These are phyloP conservation scores for Rasamsonia emersonii DNA, from an alignment of 2,329 filamentous ascomycete genomes.

Conservation along the genomic window DNA sequence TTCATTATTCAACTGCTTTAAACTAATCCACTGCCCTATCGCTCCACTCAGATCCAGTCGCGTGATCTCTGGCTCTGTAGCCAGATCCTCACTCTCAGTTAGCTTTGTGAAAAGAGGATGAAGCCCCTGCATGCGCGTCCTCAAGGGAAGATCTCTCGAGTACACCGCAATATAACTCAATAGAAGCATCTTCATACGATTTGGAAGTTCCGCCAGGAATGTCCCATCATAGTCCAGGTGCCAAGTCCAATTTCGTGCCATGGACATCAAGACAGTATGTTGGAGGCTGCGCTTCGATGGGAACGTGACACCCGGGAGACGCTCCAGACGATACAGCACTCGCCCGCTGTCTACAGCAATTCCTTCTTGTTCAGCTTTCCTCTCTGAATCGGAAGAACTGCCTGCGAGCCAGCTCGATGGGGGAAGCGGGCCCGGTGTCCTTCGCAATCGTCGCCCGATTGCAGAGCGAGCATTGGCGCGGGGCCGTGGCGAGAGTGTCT, in stretches of 20 bases:
- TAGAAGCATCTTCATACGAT: constrained; percentile 43
- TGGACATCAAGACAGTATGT: constrained; percentile 44
- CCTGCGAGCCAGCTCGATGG: constrained; percentile 37
- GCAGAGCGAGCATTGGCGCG: constrained; percentile 23
- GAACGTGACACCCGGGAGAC: constrained; percentile 31
- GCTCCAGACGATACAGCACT: constrained; percentile 25
- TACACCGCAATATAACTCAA: constrained; percentile 50
- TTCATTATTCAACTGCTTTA: constrained; percentile 41
- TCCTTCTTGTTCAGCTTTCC: constrained; percentile 8
- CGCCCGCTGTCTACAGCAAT: constrained; percentile 12
- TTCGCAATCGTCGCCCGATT: constrained; percentile 24
- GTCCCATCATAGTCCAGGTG: constrained; percentile 50
- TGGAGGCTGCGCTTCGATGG: constrained; percentile 37
- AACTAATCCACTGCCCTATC: constrained; percentile 39
- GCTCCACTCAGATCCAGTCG: constrained; percentile 47
- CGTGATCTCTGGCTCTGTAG: constrained; percentile 34
- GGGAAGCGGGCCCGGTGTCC: constrained; percentile 36
- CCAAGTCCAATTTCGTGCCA: constrained; percentile 49
- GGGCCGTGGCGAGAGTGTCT: constrained; percentile 34
- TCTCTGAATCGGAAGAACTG: constrained; percentile 10
- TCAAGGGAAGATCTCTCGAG: constrained; percentile 32
- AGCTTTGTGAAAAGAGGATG: constrained; percentile 40
- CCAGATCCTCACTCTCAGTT: constrained; percentile 14
- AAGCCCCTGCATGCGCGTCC: constrained; percentile 35
- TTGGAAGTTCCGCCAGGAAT: constrained; percentile 45